Conservation (phyloP, 129 eudicot species). For the Flaveria trinervia region DNA sequence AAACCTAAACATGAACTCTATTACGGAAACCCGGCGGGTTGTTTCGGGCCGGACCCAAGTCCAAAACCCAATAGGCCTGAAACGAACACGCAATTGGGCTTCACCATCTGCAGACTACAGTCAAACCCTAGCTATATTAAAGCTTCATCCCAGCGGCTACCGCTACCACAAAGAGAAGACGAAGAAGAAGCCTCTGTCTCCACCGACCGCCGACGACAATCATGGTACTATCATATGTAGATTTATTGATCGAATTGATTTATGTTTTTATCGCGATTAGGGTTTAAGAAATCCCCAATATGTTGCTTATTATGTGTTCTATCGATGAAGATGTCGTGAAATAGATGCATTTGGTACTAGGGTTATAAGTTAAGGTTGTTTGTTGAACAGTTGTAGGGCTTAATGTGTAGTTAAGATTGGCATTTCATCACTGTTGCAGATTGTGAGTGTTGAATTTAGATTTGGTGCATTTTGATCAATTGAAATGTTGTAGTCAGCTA, state of each 20-base stretch:
- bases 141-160: not conserved
- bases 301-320: not conserved
- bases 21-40: no score
- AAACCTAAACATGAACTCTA: no score
- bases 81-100: not conserved
- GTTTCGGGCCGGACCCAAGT: no score
- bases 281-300: not conserved
- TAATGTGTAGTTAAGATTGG: not conserved
- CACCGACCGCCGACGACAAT: not conserved
- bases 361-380: not conserved
- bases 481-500: not conserved
- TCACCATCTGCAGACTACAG: not conserved
- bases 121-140: constrained; percentile 1
- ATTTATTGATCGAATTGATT: not conserved
- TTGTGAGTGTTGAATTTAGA: not conserved
- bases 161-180: not conserved
- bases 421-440: not conserved
- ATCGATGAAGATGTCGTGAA: not conserved
- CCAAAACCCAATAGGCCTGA: not conserved
- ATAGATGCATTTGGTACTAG: not conserved
- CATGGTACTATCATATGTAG: not conserved
- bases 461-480: not conserved
- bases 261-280: not conserved
- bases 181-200: not conserved
- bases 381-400: not conserved